Percentiles rank a stretch among this genome's conserved stretches.
Evolutionary conservation across 768 basidiomycete genomes (phyloP).

Genomic region (Russula sp.): DNA sequence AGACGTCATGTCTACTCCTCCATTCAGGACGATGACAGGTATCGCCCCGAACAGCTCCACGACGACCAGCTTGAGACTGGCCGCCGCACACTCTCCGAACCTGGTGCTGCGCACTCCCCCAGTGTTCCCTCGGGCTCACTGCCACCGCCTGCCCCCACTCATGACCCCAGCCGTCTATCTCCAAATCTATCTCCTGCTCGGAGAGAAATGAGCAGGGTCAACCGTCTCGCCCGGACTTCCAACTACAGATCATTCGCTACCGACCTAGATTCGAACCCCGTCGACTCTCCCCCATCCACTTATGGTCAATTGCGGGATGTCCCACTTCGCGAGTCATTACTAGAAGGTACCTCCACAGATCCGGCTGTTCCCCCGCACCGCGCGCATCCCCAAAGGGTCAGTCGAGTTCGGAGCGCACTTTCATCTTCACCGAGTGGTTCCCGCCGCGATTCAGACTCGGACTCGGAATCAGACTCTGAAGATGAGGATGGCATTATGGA

Average conservation of each 20-base stretch:
- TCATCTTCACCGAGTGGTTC: constrained; percentile 37
- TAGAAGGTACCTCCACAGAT: constrained; percentile 29
- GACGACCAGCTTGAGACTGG: background rate
- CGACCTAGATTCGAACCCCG: constrained; percentile 12
- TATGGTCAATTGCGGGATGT: background rate
- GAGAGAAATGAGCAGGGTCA: constrained; percentile 17
- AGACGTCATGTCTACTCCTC: constrained; percentile 24
- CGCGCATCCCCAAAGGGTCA: constrained; percentile 38
- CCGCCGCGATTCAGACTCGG: constrained; percentile 20
- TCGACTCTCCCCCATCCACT: constrained; percentile 7
- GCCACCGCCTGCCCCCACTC: background rate
- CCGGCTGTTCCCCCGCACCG: constrained; percentile 36
- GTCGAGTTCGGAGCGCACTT: constrained; percentile 47
- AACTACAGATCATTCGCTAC: constrained; percentile 20
- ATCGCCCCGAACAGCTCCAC: background rate
- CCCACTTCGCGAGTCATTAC: constrained; percentile 5
- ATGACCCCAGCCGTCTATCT: background rate
- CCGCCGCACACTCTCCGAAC: constrained; percentile 11
- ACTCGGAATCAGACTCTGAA: constrained; percentile 25
- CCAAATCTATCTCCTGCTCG: background rate
- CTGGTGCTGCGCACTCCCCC: background rate
- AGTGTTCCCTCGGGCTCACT: background rate
- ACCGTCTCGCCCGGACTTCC: constrained; percentile 15
- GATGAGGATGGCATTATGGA: constrained; percentile 19
- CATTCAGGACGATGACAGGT: constrained; percentile 19